Evolutionary conservation across 2,329 filamentous ascomycete species (phyloP), one percentile per base, ranked within the genome.

Genomic region (Fusarium brevicatenulatum): DNA sequence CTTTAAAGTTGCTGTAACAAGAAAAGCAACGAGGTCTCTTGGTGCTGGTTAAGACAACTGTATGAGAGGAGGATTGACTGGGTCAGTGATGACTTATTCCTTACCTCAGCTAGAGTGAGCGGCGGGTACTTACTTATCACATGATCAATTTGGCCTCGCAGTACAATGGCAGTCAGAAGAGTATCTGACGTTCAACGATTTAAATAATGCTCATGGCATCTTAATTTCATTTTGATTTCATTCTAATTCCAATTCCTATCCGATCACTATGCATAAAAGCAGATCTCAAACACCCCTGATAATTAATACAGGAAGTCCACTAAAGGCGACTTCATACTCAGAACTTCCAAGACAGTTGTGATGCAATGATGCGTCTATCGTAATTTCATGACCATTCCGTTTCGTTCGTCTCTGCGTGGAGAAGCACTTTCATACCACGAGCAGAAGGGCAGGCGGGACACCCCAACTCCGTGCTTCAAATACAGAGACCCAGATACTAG

Each of bases 401-500:
- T 80, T 80, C 80, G 78, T 80, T 80, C 74, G 75, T 78, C 79
- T 75, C 75, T 79, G 77, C 80, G 82, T 83, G 81, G 82, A 83
- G 82, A 84, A 84, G 82, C 82, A 79, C 82, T 86, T 86, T 86
- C 85, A 80, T 83, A 82, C 84, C 85, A 85, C 85, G 82, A 81
- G 83, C 81, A 82, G 80, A 81, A 81, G 81, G 79, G 79, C 77
- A 82, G 75, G 73, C 75, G 76, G 77, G 77, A 81, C 79, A 81
- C 84, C 84, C 83, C 81, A 85, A 88, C 86, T 83, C 87, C 87
- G 83, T 83, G 86, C 86, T 89, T 88, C 82, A 83, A 81, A 78
- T 81, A 81, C 81, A 82, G 78, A 79, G 76, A 86, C 77, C 79
- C 74, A 82, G 77, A 81, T 82, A 81, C 81, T 80, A 84, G 80